Evolutionary conservation across 768 basidiomycete species (phyloP), one percentile per base, ranked within the genome.

Genomic region (Leccinum aurantiacum): DNA sequence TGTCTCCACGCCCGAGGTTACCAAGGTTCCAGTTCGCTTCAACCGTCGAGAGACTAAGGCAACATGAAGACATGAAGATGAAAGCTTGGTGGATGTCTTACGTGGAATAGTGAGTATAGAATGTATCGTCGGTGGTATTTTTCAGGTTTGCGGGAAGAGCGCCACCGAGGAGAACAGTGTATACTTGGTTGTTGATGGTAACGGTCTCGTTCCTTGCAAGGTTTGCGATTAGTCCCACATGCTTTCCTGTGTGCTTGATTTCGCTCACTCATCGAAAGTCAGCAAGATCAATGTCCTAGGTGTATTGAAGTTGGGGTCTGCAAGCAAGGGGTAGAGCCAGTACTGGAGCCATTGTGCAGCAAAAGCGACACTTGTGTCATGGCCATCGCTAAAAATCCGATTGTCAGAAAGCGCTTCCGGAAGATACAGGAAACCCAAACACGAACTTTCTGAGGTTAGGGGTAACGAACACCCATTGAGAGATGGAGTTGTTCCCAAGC

Each of bases 391-490:
- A 53, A 79, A 33, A 41, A 37, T 41, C 6, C 1, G 29, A 25
- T 8, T 50, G 19, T 67, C 31, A 64, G 25, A 11, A 46, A 8
- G 13, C 27, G 13, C 17, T 24, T 10, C 9, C 6, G n/a, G 35
- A n/a, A 22, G 33, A 37, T 11, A 48, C 24, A 19, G 44, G 31
- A 25, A 47, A 49, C 51, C 8, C 25, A 17, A 29, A 4, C 17
- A 66, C 64, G 38, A 35, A 70, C 69, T 69, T 58, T 62, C 59
- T 63, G 48, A 83, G 74, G 69, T 88, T 86, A 24, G 86, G 86
- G 1, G 86, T 86, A 56, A 87, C 78, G 64, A 82, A 86, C 17
- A 78, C 60, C 82, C 84, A 86, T 61, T 85, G 84, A 4, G 84
- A 79, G 31, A 87, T 66, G 1, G 75, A 74, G 55, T 78, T 71